phyloP scores from a whole-genome alignment of 192 early-diverging fungal genomes.

The Entophlyctis luteolus region DNA sequence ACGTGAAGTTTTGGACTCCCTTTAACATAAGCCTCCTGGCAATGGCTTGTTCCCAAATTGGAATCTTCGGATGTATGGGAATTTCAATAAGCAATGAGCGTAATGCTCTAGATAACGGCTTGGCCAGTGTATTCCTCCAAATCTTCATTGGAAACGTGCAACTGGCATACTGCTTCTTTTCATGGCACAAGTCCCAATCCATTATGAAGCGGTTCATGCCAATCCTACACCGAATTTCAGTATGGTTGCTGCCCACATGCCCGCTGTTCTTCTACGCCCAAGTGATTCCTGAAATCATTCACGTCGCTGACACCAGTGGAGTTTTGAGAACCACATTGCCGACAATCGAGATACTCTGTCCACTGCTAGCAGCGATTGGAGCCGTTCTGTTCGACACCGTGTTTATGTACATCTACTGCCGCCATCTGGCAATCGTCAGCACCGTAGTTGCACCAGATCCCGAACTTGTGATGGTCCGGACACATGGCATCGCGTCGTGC shows the following conservation, averaged over 20 bases:
- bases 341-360: not conserved
- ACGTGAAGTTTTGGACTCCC: constrained; percentile 7
- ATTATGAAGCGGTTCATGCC: constrained; percentile 11
- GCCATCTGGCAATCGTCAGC: not conserved
- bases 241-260: not conserved
- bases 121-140: not conserved
- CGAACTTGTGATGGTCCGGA: not conserved
- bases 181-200: not conserved
- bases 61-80: not conserved
- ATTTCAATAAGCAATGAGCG: not conserved
- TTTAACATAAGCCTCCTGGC: constrained; percentile 5
- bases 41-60: not conserved
- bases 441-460: not conserved
- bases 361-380: not conserved
- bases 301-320: not conserved
- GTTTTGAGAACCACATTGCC: not conserved
- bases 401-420: not conserved
- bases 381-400: not conserved
- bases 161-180: not conserved
- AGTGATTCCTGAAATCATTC: not conserved
- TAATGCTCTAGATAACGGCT: not conserved
- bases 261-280: constrained; percentile 17
- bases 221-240: not conserved
- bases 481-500: not conserved
- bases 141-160: not conserved